Evolutionary conservation across 257 asterid species (phyloP).

Genomic region (Solanum ahanhuiri): DNA sequence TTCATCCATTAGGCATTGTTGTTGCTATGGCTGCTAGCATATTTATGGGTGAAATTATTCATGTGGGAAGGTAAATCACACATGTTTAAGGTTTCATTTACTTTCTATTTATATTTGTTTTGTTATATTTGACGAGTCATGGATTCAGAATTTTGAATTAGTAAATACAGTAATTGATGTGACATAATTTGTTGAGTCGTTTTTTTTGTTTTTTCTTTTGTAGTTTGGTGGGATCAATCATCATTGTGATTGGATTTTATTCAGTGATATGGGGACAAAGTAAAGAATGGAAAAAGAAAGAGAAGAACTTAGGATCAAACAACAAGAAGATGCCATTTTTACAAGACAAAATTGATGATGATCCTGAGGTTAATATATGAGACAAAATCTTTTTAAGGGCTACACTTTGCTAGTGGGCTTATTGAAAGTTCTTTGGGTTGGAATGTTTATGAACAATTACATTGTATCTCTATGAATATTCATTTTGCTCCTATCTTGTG

Average conservation of each 20-base stretch:
- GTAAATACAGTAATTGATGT: neutral
- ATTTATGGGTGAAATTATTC: slow-evolving; percentile 41
- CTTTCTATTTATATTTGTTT: neutral
- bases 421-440: neutral
- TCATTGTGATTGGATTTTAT: slow-evolving; percentile 46
- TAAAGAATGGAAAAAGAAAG: slow-evolving; percentile 25
- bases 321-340: slow-evolving; percentile 29
- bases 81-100: neutral
- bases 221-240: slow-evolving; percentile 50
- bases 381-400: neutral
- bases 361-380: neutral
- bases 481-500: neutral
- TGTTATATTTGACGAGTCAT: too few species aligned
- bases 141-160: neutral
- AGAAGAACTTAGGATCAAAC: slow-evolving; percentile 12
- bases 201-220: neutral
- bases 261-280: slow-evolving; percentile 56
- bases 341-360: slow-evolving; percentile 10
- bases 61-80: slow-evolving; percentile 49
- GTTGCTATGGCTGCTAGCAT: slow-evolving; percentile 33
- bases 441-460: neutral
- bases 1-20: slow-evolving; percentile 56
- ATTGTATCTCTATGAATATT: neutral
- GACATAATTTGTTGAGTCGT: neutral
- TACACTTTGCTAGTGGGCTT: neutral